These are phyloP conservation scores for Cladophialophora chaetospira DNA, from an alignment of 2,329 filamentous ascomycete species.

Conservation along the genomic window DNA sequence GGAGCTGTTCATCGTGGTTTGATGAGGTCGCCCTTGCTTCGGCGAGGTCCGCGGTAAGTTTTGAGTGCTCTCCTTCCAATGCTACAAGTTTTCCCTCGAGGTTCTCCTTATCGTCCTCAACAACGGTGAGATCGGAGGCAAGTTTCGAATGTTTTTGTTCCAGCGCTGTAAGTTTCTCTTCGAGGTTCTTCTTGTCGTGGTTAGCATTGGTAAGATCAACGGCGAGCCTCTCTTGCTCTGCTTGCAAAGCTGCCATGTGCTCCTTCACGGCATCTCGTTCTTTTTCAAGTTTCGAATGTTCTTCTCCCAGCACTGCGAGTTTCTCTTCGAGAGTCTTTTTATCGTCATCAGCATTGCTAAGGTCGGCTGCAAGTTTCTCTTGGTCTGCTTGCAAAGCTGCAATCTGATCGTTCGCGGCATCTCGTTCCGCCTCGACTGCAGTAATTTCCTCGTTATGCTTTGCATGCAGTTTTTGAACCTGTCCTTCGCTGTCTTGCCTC, in stretches of 20 bases:
- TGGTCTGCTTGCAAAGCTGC: neutral
- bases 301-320: too few species aligned
- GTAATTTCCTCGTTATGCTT: conserved; percentile 18
- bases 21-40: conserved; percentile 1
- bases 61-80: conserved; percentile 16
- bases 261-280: conserved; percentile 18
- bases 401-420: neutral
- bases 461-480: conserved; percentile 3
- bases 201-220: too few species aligned
- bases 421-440: neutral
- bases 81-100: conserved; percentile 10
- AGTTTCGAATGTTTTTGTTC: too few species aligned
- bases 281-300: conserved; percentile 16
- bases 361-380: too few species aligned
- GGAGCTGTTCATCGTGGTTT: conserved; percentile 1
- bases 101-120: neutral
- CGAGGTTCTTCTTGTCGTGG: too few species aligned
- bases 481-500: conserved; percentile 31
- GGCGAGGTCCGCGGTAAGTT: conserved; percentile 7
- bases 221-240: neutral
- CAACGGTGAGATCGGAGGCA: conserved; percentile 8
- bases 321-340: too few species aligned
- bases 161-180: too few species aligned
- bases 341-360: too few species aligned
- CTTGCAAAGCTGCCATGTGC: neutral